Evolutionary conservation across 768 basidiomycete species (phyloP).

Genomic region (Sutorius australiensis): DNA sequence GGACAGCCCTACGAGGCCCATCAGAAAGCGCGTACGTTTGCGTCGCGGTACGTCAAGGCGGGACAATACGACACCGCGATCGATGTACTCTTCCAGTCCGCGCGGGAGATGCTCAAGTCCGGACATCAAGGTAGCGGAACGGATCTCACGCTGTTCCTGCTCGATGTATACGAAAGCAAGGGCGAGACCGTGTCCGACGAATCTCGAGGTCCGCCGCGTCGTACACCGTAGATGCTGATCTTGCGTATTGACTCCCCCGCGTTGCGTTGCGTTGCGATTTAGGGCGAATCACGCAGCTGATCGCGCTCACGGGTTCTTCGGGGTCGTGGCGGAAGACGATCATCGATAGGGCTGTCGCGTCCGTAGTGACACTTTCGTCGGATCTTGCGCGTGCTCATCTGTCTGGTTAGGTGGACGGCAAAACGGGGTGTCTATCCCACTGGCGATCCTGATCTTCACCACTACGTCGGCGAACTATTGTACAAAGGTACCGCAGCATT

Average conservation of each 20-base stretch:
- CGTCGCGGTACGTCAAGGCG: conserved; percentile 80
- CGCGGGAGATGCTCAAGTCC: conserved; percentile 82
- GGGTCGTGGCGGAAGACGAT: conserved; percentile 91
- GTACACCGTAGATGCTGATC: not conserved
- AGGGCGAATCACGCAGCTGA: conserved; percentile 89
- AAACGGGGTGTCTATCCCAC: conserved; percentile 74
- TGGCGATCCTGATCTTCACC: conserved; percentile 85
- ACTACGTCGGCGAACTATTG: conserved; percentile 85
- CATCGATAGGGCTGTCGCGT: conserved; percentile 83
- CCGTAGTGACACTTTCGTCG: conserved; percentile 29
- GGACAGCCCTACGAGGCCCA: conserved; percentile 89
- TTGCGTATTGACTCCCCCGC: not conserved
- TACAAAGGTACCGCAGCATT: conserved; percentile 60
- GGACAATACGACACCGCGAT: conserved; percentile 82
- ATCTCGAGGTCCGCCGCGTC: conserved; percentile 61
- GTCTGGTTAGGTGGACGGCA: conserved; percentile 70
- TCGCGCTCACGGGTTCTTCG: conserved; percentile 74
- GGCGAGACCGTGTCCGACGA: conserved; percentile 71
- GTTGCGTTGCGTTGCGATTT: not conserved
- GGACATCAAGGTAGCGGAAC: conserved; percentile 88
- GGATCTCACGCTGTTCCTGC: conserved; percentile 74
- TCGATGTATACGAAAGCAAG: conserved; percentile 80
- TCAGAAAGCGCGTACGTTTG: conserved; percentile 95
- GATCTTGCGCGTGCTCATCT: conserved; percentile 16
- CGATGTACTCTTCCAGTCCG: conserved; percentile 88